Evolutionary conservation across 176 grass and related monocot species (phyloP), one percentile per base, ranked within the genome.

Genomic region (Raddia guianensis): DNA sequence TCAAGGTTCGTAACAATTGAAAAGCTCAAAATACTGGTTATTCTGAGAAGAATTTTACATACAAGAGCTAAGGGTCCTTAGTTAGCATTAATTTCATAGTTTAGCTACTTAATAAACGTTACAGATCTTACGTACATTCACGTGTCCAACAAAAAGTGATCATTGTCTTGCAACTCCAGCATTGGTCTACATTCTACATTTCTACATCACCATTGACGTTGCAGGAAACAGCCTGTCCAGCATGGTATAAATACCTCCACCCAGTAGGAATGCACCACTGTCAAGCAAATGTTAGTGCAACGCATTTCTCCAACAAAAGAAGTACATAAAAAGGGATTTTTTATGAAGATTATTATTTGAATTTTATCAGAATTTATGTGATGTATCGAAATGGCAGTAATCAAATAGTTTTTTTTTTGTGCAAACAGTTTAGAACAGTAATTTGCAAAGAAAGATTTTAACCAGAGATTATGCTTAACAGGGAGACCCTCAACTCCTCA

Each of bases 261-360:
- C 90, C 32, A 98, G 84, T 64, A 98, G 78, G 83, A 98, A 93
- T 12, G 92, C 68, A 34, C 92, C 95, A 81, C 95, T 94, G 87
- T 50, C 74, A 78, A 78, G 8, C 57, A 65, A 76, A 50, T 69
- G 7, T 70, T 53, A 82, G 66, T 34, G 9, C 48, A 66, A 72
- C 2, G 33, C 3, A 59, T 21, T 69, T 65, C 16, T 75, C 70
- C 52, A 78, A 20, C 12, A 81, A 70, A 60, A 11, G 20, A 67
- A 73, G 57, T 8, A 37, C 9, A 11, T 34, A 35, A n/a, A n/a
- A 16, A 70, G 12, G 57, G 19, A 65, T 66, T 49, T 53, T 83
- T 54, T 62, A 45, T 58, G 12, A 57, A 42, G 72, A 5, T 68
- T 64, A 43, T 73, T 59, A 11, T 3, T 47, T 51, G 2, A 80